These are phyloP conservation scores for Phylloporus scabripes DNA, from an alignment of 768 basidiomycete species.

Conservation along the genomic window DNA sequence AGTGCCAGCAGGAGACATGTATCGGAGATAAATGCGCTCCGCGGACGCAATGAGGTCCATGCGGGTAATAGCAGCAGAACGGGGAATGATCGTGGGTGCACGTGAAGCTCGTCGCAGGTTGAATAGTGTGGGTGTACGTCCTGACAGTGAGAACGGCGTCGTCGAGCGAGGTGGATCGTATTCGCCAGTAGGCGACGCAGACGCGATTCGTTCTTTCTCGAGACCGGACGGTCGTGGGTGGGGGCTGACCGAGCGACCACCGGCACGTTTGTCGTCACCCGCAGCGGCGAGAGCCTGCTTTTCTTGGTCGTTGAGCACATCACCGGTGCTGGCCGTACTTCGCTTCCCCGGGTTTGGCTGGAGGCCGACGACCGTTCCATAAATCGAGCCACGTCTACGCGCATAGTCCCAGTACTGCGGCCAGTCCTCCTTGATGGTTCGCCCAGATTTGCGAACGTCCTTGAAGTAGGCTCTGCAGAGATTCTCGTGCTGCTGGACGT, in stretches of 20 bases:
- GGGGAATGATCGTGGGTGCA: conserved; percentile 91
- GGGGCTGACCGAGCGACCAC: conserved; percentile 56
- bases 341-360: conserved; percentile 60
- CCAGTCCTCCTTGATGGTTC: conserved; percentile 94
- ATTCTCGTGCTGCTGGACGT: conserved; percentile 99
- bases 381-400: conserved; percentile 85
- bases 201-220: conserved; percentile 38
- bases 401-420: conserved; percentile 98
- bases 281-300: conserved; percentile 53
- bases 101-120: conserved; percentile 72
- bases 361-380: conserved; percentile 82
- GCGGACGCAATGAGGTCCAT: conserved; percentile 88
- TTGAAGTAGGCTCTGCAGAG: conserved; percentile 99
- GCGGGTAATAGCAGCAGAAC: conserved; percentile 85
- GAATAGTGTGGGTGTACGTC: conserved; percentile 73
- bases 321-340: conserved; percentile 77
- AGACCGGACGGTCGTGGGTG: conserved; percentile 38
- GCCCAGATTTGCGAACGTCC: conserved; percentile 92
- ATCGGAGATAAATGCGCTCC: conserved; percentile 93
- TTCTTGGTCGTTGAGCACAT: conserved; percentile 65
- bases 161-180: conserved; percentile 56
- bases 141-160: conserved; percentile 74
- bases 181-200: conserved; percentile 43
- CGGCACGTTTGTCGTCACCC: conserved; percentile 42
- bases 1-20: conserved; percentile 77